Evolutionary conservation across 2,329 filamentous ascomycete genomes (phyloP), one percentile per base, ranked within the genome.

Genomic region (Helicocarpus griseus): DNA sequence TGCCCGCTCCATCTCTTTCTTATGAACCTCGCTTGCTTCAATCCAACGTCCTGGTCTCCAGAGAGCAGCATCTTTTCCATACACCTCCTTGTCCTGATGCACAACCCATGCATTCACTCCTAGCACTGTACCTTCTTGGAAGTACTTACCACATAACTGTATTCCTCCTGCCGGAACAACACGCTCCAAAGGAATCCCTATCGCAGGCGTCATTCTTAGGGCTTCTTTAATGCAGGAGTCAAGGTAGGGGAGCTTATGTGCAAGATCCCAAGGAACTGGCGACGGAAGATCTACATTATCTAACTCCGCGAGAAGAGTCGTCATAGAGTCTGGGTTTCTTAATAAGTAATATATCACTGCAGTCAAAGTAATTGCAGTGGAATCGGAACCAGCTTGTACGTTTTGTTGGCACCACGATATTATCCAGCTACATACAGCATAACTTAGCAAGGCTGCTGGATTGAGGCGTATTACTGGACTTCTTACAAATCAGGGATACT

Each of bases 31-130:
- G n/a, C 52, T 58, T 49, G 44, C 50, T 58, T 47, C 63, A 61
- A 44, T 67, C 66, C 73, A 75, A 33, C 73, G 58, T 51, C 71
- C 70, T 1, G 73, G 72, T 28, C 60, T 57, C 54, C 66, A 75
- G 0, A 61, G 55, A 17, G 66, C 62, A 0, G 69, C 64, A 52
- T 73, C 56, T 9, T 55, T 48, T 6, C 56, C 57, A 49, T 53
- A 62, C 3, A 74, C 61, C 0, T 56, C 55, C 29, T 60, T 58
- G 49, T 73, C 63, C 28, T 63, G 60, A 22, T 74, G 69, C 0
- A 72, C 54, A 0, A 71, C 67, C 62, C 68, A 70, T 1, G 71
- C 60, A 51, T 70, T 73, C 19, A 72, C 61, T 14, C 70, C 71
- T 21, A 73, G 60, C 22, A 68, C 57, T 3, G 67, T 72, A 14